Base-by-base conservation (phyloP, 768 basidiomycete species). In the Rhizopogon rudus region DNA sequence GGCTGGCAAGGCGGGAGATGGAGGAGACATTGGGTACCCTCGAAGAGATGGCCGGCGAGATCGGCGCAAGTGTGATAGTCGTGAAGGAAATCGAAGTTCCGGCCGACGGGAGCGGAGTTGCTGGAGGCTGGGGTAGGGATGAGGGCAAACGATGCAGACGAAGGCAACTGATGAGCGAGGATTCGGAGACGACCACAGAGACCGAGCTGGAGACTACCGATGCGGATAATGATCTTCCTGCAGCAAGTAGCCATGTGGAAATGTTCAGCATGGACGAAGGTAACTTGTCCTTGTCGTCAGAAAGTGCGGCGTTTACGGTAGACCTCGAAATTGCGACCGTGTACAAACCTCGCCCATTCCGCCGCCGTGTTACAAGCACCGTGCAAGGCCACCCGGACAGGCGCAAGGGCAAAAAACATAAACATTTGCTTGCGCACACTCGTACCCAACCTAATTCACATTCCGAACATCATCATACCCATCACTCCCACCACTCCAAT, bases 31-130 rank as follows among this genome's bases (percentile, higher is more conserved):
- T 98, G 40, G 84, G 86, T 62, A 96, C 94, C 0, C 81, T 98
- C 13, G 91, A 91, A 67, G 84, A 83, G 76, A 98, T 98, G 95
- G 93, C 94, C 0, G 84, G 87, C 25, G 93, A 96, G 65, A 88
- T 98, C 40, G 93, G 93, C 1, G 95, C 92, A 0, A 91, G 90
- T 25, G 92, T 97, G 54, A 84, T 94, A 46, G 83, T 97, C 29
- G 87, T 94, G 14, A 92, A 91, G 72, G 91, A 94, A 65, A 83
- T 96, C 29, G 87, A 89, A 61, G 83, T 93, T 0, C 86, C 86
- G 0, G 78, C 77, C 0, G 76, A 73, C 10, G 71, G 86, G 61
- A 68, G 65, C 6, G 64, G 59, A 14, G 45, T 71, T n/a, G 70
- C 67, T 0, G 73, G 73, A 54, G 62, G 61, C n/a, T 75, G 74